phyloP scores from a whole-genome alignment of 2,329 filamentous ascomycete genomes.

The Coniosporium tulheliwenetii region DNA sequence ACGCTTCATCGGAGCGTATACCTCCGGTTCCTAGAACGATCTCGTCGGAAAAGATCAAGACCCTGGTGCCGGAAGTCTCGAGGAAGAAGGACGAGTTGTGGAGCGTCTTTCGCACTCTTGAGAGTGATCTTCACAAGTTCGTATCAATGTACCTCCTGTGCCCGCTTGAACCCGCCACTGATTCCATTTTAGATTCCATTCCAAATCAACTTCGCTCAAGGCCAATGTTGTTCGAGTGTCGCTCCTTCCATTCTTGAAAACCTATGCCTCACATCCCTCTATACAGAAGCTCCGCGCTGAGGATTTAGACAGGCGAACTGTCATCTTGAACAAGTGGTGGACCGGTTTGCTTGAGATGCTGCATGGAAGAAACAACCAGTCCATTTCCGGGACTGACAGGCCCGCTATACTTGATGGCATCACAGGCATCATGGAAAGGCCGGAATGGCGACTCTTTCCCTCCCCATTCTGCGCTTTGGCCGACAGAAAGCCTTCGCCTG shows the following conservation, averaged over 20 bases:
- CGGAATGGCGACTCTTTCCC: constrained; percentile 69
- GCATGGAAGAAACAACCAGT: constrained; percentile 57
- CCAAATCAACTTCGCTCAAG: constrained; percentile 58
- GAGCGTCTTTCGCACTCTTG: constrained; percentile 50
- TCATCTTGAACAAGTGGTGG: constrained; percentile 87
- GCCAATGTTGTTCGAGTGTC: constrained; percentile 57
- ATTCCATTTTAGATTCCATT: constrained; percentile 39
- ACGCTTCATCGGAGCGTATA: constrained; percentile 18
- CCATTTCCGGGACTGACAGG: constrained; percentile 70
- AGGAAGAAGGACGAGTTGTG: constrained; percentile 55
- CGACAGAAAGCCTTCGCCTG: constrained; percentile 33
- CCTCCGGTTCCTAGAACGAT: constrained; percentile 26
- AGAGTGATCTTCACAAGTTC: constrained; percentile 52
- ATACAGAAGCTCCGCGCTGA: constrained; percentile 53
- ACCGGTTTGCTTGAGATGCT: constrained; percentile 66
- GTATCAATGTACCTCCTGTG: constrained; percentile 8
- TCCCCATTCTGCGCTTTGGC: constrained; percentile 48
- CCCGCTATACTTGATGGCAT: constrained; percentile 66
- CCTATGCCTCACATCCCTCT: constrained; percentile 52
- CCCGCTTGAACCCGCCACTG: constrained; percentile 4
- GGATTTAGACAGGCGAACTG: constrained; percentile 65
- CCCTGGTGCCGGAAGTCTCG: constrained; percentile 9
- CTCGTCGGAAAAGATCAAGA: constrained; percentile 23
- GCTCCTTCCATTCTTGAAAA: constrained; percentile 63
- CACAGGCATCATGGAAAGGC: constrained; percentile 70